phyloP scores from a whole-genome alignment of 345 rosid genomes.

The Syzygium jambos region DNA sequence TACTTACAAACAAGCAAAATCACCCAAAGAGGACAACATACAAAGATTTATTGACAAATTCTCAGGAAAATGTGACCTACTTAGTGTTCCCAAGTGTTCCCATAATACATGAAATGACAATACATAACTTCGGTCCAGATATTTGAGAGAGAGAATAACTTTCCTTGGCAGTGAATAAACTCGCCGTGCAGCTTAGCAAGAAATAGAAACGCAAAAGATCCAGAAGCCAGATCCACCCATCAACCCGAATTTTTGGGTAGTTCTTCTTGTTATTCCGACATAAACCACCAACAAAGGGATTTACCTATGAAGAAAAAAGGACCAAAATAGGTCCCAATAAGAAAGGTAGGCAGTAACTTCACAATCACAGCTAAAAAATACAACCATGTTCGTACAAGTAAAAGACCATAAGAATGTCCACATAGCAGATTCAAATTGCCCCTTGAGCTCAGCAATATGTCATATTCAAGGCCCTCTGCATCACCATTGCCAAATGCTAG shows the following conservation, averaged over 20 bases:
- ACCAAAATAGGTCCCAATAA: neutral
- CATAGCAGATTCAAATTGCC: neutral
- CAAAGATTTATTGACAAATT: neutral
- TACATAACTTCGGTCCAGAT: neutral
- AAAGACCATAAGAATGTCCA: neutral
- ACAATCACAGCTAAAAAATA: neutral
- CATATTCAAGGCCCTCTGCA: neutral
- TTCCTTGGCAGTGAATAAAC: neutral
- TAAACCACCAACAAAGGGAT: neutral
- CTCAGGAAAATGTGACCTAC: neutral
- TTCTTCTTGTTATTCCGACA: slow-evolving; percentile 2
- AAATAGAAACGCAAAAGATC: neutral
- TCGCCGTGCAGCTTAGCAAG: neutral
- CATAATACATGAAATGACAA: neutral
- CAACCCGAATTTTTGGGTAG: slow-evolving; percentile 1
- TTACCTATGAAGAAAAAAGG: neutral
- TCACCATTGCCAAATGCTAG: neutral
- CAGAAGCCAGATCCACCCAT: neutral
- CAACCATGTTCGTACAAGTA: neutral
- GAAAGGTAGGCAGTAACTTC: neutral
- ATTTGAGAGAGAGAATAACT: neutral
- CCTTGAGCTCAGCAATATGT: neutral
- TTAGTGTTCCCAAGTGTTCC: neutral
- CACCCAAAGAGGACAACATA: neutral
- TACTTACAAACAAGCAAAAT: neutral